Percentiles rank a stretch among this genome's conserved stretches.
Evolutionary conservation across 129 eudicot species (phyloP).

Genomic region (Dittrichia graveolens): DNA sequence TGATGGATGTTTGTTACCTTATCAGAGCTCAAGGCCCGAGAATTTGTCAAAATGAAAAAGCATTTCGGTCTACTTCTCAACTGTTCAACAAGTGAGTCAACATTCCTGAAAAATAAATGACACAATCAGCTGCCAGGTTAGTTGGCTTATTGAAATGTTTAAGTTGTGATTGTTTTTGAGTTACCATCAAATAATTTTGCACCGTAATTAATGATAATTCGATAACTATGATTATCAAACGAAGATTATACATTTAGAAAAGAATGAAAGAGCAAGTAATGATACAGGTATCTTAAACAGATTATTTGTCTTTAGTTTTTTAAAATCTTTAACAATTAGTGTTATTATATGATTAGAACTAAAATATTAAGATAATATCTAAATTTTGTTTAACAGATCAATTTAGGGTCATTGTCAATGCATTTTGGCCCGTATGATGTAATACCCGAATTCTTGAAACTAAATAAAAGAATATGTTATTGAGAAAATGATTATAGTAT

Average conservation of each 20-base stretch:
- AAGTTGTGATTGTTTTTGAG: background rate
- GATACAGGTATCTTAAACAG: slow-evolving; percentile 1
- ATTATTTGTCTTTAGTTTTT: too few relatives aligned
- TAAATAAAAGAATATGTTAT: too few relatives aligned
- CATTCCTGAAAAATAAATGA: slow-evolving; percentile 55
- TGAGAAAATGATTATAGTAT: too few relatives aligned
- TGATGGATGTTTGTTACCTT: slow-evolving; percentile 53
- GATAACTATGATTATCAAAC: slow-evolving; percentile 5
- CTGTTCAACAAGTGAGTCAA: slow-evolving; percentile 79
- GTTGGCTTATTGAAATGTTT: background rate
- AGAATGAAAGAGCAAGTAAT: background rate
- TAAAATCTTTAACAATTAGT: too few relatives aligned
- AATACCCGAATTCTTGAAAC: too few relatives aligned
- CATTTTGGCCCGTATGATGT: background rate
- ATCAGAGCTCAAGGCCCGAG: slow-evolving; percentile 77
- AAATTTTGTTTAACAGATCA: background rate
- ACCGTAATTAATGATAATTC: background rate
- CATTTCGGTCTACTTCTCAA: slow-evolving; percentile 75
- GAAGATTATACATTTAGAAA: slow-evolving; percentile 7
- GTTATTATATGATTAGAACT: too few relatives aligned
- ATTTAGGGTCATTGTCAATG: background rate
- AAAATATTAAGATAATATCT: background rate
- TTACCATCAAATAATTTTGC: background rate
- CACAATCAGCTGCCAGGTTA: slow-evolving; percentile 9
- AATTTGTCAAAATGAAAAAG: slow-evolving; percentile 95